A percentile compares a stretch with the other conserved stretches of the same genome.
phyloP scores from a whole-genome alignment of 1,284 basidiomycete species.

The Cutaneotrichosporon cyanovorans region DNA sequence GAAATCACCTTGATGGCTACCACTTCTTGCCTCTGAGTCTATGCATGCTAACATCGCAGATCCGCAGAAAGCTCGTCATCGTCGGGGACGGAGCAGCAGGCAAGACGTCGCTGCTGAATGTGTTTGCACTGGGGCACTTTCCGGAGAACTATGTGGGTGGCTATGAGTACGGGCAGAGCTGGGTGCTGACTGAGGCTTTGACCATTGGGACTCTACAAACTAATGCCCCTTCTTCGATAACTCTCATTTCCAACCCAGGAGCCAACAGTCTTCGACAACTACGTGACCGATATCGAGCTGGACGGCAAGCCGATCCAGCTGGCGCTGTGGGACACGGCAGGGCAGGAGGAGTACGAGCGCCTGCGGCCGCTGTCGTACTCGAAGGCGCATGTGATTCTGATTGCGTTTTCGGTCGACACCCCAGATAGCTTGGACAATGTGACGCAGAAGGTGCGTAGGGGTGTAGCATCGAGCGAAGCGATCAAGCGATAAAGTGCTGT shows the following conservation, averaged over 20 bases:
- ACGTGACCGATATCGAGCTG: conserved; percentile 92
- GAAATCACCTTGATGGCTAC: no score
- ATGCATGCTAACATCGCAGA: no score
- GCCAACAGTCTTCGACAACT: conserved; percentile 91
- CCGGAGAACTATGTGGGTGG: conserved; percentile 78
- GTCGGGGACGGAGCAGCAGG: conserved; percentile 75
- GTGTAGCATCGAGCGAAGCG: no score
- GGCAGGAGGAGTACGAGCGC: conserved; percentile 96
- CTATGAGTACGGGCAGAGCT: not conserved
- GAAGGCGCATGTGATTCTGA: conserved; percentile 96
- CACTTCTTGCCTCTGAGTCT: no score
- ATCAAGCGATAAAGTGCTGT: not conserved
- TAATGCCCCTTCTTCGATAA: not conserved
- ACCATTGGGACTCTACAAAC: not conserved
- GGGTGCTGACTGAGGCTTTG: not conserved
- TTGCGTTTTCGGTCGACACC: conserved; percentile 92
- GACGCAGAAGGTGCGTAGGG: conserved; percentile 64
- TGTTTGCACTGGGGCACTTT: conserved; percentile 89
- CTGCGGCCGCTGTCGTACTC: conserved; percentile 93
- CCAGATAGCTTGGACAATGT: conserved; percentile 97
- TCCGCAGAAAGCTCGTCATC: conserved; percentile 52
- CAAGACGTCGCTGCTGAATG: conserved; percentile 50
- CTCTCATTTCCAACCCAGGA: conserved; percentile 25
- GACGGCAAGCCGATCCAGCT: conserved; percentile 81
- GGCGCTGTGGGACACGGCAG: conserved; percentile 62